These are phyloP conservation scores for Nicotiana tabacum DNA, from an alignment of 257 asterid species.

Conservation along the genomic window DNA sequence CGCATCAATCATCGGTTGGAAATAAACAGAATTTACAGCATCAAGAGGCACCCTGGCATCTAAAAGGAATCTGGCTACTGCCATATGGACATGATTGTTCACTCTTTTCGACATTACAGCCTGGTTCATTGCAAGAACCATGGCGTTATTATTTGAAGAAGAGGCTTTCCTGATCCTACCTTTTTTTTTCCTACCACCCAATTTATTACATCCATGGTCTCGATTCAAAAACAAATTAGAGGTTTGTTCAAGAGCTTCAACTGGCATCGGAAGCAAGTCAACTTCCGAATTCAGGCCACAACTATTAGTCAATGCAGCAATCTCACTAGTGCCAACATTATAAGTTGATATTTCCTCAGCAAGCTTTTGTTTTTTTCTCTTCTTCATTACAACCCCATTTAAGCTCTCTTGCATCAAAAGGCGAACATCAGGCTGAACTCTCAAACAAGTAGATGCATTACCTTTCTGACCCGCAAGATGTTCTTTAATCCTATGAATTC, in stretches of 20 bases:
- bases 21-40: slow-evolving; percentile 73
- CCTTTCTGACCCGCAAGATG: slow-evolving; percentile 97
- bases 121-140: slow-evolving; percentile 26
- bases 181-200: slow-evolving; percentile 60
- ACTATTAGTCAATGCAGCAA: slow-evolving; percentile 29
- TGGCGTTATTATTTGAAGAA: slow-evolving; percentile 26
- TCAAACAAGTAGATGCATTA: slow-evolving; percentile 85
- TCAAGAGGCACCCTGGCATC: slow-evolving; percentile 70
- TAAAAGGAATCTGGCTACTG: slow-evolving; percentile 68
- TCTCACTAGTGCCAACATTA: slow-evolving; percentile 34
- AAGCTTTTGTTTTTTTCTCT: slow-evolving; percentile 71
- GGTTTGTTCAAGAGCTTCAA: slow-evolving; percentile 51
- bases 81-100: slow-evolving; percentile 66
- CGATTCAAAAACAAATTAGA: slow-evolving; percentile 31
- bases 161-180: slow-evolving; percentile 62
- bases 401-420: slow-evolving; percentile 81
- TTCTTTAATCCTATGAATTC: slow-evolving; percentile 95
- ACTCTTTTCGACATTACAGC: slow-evolving; percentile 32
- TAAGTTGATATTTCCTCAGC: slow-evolving; percentile 47
- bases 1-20: slow-evolving; percentile 86
- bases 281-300: slow-evolving; percentile 51
- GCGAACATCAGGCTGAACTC: slow-evolving; percentile 80
- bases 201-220: slow-evolving; percentile 47
- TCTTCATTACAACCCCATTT: slow-evolving; percentile 65
- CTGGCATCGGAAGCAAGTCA: slow-evolving; percentile 56